These are phyloP conservation scores for Carpinus viminea DNA, from an alignment of 306 rosid species.

Conservation along the genomic window DNA sequence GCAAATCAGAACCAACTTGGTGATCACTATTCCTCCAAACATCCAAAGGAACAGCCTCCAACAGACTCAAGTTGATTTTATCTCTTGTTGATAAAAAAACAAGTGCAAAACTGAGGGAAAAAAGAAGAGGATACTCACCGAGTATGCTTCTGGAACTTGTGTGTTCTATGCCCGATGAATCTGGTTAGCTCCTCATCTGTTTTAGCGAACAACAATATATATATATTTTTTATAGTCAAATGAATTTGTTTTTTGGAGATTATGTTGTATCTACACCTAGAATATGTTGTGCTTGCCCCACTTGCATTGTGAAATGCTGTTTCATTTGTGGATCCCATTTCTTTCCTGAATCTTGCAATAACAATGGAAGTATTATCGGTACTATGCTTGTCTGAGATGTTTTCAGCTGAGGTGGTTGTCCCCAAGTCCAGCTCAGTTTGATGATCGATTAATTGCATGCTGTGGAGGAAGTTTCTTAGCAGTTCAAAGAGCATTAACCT, in stretches of 20 bases:
- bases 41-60: slow-evolving; percentile 93
- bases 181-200: background rate
- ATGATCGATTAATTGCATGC: too few species aligned
- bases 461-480: too few species aligned
- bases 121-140: slow-evolving; percentile 9
- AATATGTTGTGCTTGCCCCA: too few species aligned
- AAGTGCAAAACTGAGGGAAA: background rate
- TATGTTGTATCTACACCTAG: background rate
- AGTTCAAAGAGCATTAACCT: too few species aligned
- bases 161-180: slow-evolving; percentile 2
- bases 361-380: too few species aligned
- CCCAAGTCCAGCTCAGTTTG: too few species aligned
- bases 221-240: too few species aligned
- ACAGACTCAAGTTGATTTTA: slow-evolving; percentile 53
- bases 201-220: too few species aligned
- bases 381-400: too few species aligned
- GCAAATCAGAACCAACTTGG: slow-evolving; percentile 80
- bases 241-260: background rate
- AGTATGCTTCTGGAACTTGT: slow-evolving; percentile 26
- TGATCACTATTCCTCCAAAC: slow-evolving; percentile 88
- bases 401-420: too few species aligned
- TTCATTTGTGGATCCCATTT: background rate
- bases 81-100: slow-evolving; percentile 17
- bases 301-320: background rate
- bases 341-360: too few species aligned